Conservation (phyloP, 768 basidiomycete species). For the Suillus fuscotomentosus region DNA sequence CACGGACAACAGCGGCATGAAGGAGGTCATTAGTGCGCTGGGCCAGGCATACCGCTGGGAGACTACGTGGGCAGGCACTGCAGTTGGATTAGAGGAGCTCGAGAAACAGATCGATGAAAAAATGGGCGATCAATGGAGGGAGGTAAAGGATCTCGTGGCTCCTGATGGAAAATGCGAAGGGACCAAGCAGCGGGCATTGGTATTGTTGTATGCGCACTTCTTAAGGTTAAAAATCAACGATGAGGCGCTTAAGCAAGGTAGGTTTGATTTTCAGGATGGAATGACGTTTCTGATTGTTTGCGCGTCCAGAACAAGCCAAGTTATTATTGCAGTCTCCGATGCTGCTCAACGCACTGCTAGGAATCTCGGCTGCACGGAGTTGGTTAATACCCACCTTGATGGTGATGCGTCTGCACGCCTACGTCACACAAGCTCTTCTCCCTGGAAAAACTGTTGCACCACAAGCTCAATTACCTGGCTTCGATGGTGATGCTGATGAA, state of each 20-base stretch:
- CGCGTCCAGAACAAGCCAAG: constrained; percentile 60
- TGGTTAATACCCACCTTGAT: constrained; percentile 83
- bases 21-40: constrained; percentile 70
- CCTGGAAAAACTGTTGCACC: constrained; percentile 45
- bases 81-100: constrained; percentile 44
- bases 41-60: constrained; percentile 68
- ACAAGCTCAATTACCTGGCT: constrained; percentile 78
- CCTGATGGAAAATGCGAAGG: constrained; percentile 32
- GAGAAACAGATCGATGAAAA: constrained; percentile 50
- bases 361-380: constrained; percentile 79
- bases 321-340: constrained; percentile 71
- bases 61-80: constrained; percentile 28
- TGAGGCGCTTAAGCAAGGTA: constrained; percentile 61
- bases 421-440: constrained; percentile 79
- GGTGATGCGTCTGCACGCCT: constrained; percentile 80
- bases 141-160: constrained; percentile 42
- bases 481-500: constrained; percentile 42
- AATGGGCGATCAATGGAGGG: constrained; percentile 54
- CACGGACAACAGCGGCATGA: constrained; percentile 74
- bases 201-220: constrained; percentile 84
- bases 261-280: constrained; percentile 19
- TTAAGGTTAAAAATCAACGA: constrained; percentile 60
- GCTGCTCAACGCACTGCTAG: constrained; percentile 77
- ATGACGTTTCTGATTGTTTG: neutral
- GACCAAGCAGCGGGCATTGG: constrained; percentile 53